Conservation (phyloP, 768 basidiomycete genomes). For the Naganishia antarctica region DNA sequence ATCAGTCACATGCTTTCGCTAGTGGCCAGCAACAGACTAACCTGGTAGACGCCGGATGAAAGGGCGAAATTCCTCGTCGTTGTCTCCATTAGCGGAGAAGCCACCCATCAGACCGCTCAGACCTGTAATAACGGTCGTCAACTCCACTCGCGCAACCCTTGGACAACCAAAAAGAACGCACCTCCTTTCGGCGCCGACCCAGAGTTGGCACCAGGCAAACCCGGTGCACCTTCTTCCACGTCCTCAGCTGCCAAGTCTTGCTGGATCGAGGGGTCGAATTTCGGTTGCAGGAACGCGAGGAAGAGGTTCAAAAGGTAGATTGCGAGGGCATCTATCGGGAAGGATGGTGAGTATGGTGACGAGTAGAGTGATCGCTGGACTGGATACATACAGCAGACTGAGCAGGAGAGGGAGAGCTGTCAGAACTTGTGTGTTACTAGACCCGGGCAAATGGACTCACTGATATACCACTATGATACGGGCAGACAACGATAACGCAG, state of each 20-base stretch:
- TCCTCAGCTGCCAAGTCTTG: conserved; percentile 91
- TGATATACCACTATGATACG: conserved; percentile 81
- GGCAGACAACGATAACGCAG: too few relatives aligned
- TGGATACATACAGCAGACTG: conserved; percentile 61
- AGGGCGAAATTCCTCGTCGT: conserved; percentile 92
- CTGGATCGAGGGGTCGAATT: conserved; percentile 92
- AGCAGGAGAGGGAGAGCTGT: conserved; percentile 45
- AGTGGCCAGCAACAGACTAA: conserved; percentile 27
- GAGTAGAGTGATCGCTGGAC: not conserved
- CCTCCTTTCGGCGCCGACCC: conserved; percentile 42
- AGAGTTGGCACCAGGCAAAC: conserved; percentile 46
- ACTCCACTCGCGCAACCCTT: not conserved
- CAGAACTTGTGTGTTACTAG: not conserved
- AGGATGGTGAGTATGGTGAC: not conserved
- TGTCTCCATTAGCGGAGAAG: conserved; percentile 43
- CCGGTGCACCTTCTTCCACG: conserved; percentile 82
- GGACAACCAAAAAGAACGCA: conserved; percentile 10
- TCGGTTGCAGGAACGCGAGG: conserved; percentile 94
- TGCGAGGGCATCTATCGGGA: conserved; percentile 68
- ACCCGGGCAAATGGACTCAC: conserved; percentile 54
- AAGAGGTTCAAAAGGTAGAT: conserved; percentile 95
- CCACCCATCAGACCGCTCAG: conserved; percentile 44
- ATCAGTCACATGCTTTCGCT: not conserved
- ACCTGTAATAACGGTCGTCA: conserved; percentile 30
- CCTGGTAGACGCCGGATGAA: conserved; percentile 85